Base-by-base conservation (phyloP, 768 basidiomycete species). In the Collybia sp. region DNA sequence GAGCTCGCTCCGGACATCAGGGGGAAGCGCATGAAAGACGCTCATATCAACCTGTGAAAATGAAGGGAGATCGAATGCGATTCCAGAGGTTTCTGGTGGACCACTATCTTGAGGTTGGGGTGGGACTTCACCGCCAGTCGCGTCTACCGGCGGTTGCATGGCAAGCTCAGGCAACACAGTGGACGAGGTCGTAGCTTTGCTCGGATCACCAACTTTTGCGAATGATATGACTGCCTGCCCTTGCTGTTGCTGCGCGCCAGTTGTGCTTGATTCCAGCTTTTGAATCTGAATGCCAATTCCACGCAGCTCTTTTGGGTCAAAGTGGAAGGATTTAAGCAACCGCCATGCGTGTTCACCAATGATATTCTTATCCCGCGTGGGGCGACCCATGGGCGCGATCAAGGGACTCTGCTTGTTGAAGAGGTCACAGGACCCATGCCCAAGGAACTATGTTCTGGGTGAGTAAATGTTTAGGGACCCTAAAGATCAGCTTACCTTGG, bases 281-380 rank as follows among this genome's bases (percentile, higher is more conserved):
- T 87, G 83, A 11, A 97, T 79, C 56, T 94, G 92, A 6, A 98
- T 85, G 0, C 90, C 93, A 46, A 98, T 79, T 1, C 95, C 95
- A 16, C 95, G 77, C n/a, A 98, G 68, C 51, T 97, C 95, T 48
- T 71, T 79, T 0, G 93, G 82, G 51, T 92, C 87, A 42, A 96
- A 85, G 32, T 76, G 70, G 61, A 93, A 83, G 1, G 78, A 75
- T 53, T 77, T 72, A 25, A 95, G 70, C 12, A 96, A 64, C 49
- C 77, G 75, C 80, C 86, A 88, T 5, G 90, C 86, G 49, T 83
- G 81, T 18, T 83, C 75, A 0, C 82, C 89, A 34, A 99, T 85
- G 32, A 83, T 65, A 33, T 68, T 73, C 12, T 76, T 67, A 51
- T 96, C 85, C 58, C 79, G 84, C 0, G 93, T 93, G 5, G 90